phyloP scores from a whole-genome alignment of 306 rosid species.

The Dalbergia cultrata region DNA sequence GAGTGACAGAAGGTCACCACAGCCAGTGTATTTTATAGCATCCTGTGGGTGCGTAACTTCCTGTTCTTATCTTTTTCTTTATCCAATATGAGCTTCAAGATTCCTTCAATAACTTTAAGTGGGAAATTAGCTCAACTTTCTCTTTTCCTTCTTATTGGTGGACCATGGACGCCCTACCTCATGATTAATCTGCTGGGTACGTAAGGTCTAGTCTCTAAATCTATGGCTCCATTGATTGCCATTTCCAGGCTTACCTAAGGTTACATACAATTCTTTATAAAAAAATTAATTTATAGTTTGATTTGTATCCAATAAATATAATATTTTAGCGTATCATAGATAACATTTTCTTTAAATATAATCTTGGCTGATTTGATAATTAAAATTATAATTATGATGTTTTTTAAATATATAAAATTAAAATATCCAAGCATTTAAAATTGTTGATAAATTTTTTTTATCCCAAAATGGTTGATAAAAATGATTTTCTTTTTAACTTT shows the following conservation, averaged over 20 bases:
- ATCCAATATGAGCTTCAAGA: slow-evolving; percentile 18
- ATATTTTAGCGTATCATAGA: no score
- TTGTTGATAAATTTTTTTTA: no score
- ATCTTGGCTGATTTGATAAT: no score
- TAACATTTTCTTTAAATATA: no score
- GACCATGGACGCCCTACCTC: slow-evolving; percentile 18
- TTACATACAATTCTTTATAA: no score
- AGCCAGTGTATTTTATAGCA: slow-evolving; percentile 22
- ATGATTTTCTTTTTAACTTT: no score
- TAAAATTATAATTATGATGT: no score
- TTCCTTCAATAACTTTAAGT: slow-evolving; percentile 28
- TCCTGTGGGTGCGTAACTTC: slow-evolving; percentile 15
- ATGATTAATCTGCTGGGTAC: slow-evolving; percentile 20
- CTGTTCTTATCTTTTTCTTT: slow-evolving; percentile 6
- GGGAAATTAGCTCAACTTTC: background rate
- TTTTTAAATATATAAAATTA: no score
- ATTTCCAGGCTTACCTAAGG: background rate
- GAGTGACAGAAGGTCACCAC: background rate
- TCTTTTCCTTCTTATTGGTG: background rate
- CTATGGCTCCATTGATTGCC: background rate
- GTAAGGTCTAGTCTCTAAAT: slow-evolving; percentile 8
- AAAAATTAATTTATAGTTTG: no score
- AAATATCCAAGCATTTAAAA: no score
- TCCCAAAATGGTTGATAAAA: no score
- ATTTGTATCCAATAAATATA: no score